Base-by-base conservation (phyloP, 2,329 filamentous ascomycete species). In the Xylariaceae sp. region DNA sequence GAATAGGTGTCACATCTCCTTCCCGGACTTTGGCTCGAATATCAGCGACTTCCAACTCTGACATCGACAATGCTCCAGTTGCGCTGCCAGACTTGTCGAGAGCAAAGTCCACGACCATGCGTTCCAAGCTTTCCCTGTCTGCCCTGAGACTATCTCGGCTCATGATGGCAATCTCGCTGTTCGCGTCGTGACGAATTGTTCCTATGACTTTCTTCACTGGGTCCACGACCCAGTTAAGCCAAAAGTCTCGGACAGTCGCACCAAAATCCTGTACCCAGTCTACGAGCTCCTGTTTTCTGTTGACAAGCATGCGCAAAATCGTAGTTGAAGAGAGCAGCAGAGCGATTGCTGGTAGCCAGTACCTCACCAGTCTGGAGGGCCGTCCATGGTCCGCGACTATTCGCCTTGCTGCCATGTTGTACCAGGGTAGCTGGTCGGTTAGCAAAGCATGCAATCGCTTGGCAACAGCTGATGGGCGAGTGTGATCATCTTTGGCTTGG, bases 61-160 rank as follows among this genome's bases (percentile, higher is more conserved):
- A 86, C 39, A 92, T 76, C 5, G 81, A 74, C 4, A 79, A 66
- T 0, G 69, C 71, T 0, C 78, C 79, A 7, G 78, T 78, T 35
- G 80, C 80, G 5, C 23, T 5, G 5, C 23, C 5, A 1, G 90
- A 89, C 69, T 92, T 91, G 67, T 96, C 92, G 8, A 87, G 77
- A 3, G 92, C 90, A 76, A 99, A 99, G 67, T 97, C 94, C 44
- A 99, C 88, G 3, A 99, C 95, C 94, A 99, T 99, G 52, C 94
- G 88, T 74, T 99, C 93, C 37, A 99, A 78, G 70, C 92, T 97
- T 56, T 92, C 90, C 37, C 91, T 86, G 72, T 99, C 94, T 1
- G 92, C 92, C 72, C 88, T 87, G 18, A 99, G 82, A 66, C 92
- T 97, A 66, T 93, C 88, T 60, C 91, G 90, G 76, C 92, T 97